Percentiles rank a stretch among this genome's conserved stretches.
phyloP scores from a whole-genome alignment of 2,329 filamentous ascomycete species.

The Aspergillus ochraceoroseus region DNA sequence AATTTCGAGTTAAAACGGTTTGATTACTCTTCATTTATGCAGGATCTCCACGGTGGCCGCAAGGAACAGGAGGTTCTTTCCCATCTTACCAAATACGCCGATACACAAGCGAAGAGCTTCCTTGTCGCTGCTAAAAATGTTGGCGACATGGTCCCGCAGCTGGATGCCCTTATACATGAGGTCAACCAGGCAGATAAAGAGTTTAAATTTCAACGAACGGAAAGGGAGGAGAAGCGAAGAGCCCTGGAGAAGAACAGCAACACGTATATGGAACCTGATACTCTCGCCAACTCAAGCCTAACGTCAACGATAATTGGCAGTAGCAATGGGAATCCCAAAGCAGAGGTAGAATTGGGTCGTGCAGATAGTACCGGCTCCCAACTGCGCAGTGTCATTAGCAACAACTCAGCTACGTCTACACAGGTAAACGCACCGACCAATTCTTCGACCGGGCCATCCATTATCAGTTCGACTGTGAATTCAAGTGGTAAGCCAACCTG shows the following conservation, averaged over 20 bases:
- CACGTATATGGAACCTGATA: conserved; percentile 65
- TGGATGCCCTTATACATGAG: conserved; percentile 81
- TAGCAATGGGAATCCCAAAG: conserved; percentile 51
- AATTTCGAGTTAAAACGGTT: conserved; percentile 97
- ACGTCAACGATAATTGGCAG: conserved; percentile 33
- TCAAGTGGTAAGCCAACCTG: conserved; percentile 23
- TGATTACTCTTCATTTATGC: conserved; percentile 98
- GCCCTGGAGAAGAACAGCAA: conserved; percentile 82
- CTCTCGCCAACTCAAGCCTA: conserved; percentile 42
- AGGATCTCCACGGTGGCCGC: conserved; percentile 95
- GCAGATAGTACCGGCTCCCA: conserved; percentile 71
- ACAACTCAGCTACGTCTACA: conserved; percentile 45
- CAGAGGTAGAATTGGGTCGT: conserved; percentile 65
- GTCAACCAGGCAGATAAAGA: conserved; percentile 95
- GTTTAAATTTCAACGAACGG: conserved; percentile 90
- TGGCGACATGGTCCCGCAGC: conserved; percentile 76
- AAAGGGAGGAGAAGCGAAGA: conserved; percentile 89
- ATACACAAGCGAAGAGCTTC: conserved; percentile 80
- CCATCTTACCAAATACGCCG: conserved; percentile 88
- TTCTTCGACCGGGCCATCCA: conserved; percentile 21
- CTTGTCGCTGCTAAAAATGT: conserved; percentile 79
- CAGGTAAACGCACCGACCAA: conserved; percentile 26
- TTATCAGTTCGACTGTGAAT: conserved; percentile 22
- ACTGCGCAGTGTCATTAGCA: conserved; percentile 50
- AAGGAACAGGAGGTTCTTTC: conserved; percentile 97